Evolutionary conservation across 1,284 basidiomycete genomes (phyloP).

Genomic region (Cutaneotrichosporon mucoides): DNA sequence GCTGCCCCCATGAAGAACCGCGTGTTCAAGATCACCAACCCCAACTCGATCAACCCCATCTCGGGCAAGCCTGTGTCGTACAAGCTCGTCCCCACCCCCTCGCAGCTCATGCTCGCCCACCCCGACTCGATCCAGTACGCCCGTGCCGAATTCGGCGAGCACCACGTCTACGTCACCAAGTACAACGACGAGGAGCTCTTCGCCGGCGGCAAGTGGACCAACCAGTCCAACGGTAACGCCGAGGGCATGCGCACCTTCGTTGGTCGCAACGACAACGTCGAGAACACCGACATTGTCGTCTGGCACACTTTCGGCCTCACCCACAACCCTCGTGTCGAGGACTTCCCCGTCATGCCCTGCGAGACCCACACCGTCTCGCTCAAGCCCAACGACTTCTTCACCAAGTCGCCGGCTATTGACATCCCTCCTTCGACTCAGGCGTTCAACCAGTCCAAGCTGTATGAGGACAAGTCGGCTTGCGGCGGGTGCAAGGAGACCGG

Average conservation of each 20-base stretch:
- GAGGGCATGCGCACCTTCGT: slow-evolving; percentile 42
- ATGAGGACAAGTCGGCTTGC: not conserved
- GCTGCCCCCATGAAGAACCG: slow-evolving; percentile 40
- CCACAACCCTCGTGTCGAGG: slow-evolving; percentile 33
- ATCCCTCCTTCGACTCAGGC: slow-evolving; percentile 53
- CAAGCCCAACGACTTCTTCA: slow-evolving; percentile 75
- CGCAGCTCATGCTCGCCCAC: slow-evolving; percentile 47
- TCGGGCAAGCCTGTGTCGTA: slow-evolving; percentile 46
- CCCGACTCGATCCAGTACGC: slow-evolving; percentile 43
- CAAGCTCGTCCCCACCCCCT: slow-evolving; percentile 47
- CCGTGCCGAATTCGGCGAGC: slow-evolving; percentile 48
- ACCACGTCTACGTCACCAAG: slow-evolving; percentile 48
- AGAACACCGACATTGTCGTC: slow-evolving; percentile 70
- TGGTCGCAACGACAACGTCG: slow-evolving; percentile 40
- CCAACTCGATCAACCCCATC: slow-evolving; percentile 43
- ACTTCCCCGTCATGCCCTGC: slow-evolving; percentile 68
- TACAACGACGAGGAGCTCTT: slow-evolving; percentile 48
- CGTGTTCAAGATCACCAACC: slow-evolving; percentile 48
- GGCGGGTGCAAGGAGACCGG: not conserved
- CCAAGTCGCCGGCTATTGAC: slow-evolving; percentile 75
- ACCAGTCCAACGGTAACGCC: slow-evolving; percentile 43
- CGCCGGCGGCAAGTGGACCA: slow-evolving; percentile 43
- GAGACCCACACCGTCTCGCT: slow-evolving; percentile 71
- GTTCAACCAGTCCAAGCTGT: slow-evolving; percentile 34
- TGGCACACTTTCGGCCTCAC: slow-evolving; percentile 65